Evolutionary conservation across 2,329 filamentous ascomycete species (phyloP), one percentile per base, ranked within the genome.

Genomic region (Cryphonectria nitschkei): DNA sequence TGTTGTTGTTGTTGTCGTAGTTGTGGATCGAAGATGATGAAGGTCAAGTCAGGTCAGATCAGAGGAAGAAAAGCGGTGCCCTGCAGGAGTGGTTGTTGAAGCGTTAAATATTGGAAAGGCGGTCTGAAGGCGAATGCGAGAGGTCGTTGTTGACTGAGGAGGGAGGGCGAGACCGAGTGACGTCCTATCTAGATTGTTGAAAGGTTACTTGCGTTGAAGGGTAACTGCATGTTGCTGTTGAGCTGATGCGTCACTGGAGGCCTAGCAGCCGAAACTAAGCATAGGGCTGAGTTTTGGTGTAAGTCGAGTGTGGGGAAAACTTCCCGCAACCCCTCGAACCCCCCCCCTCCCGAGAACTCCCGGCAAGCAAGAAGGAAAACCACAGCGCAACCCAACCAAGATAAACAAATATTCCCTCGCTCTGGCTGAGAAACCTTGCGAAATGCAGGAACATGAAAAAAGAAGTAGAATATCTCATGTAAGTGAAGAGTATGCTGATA

Each of bases 221-320:
- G 52, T 9, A 26, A n/a, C 52, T 32, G 52, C 52, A 29, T 52
- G 46, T 32, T 32, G 54, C 54, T 19, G 54, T 26, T 58, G 2
- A 41, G 60, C 39, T 37, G 63, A 54, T 70, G 67, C 70, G 70
- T 72, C 70, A 72, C 63, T 58, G 32, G 58, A 58, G 43, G 68
- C 52, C 70, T 64, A 68, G 67, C 70, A 70, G 43, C 54, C 26
- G 41, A 29, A 67, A 72, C 54, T 13, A 32, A 19, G 50, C 41
- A 50, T 70, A 72, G 70, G 70, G 70, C 70, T 72, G 70, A 72
- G 14, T 7, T 58, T 52, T 6, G 26, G 26, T 39, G 26, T n/a
- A 52, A 37, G 46, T 58, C 66, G 63, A 19, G 32, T 68, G 66
- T 62, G 70, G 70, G 67, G 67, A 60, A 71, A 37, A 8, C 16